Base-by-base conservation (phyloP, 2,329 filamentous ascomycete species). In the Alternaria viburni region DNA sequence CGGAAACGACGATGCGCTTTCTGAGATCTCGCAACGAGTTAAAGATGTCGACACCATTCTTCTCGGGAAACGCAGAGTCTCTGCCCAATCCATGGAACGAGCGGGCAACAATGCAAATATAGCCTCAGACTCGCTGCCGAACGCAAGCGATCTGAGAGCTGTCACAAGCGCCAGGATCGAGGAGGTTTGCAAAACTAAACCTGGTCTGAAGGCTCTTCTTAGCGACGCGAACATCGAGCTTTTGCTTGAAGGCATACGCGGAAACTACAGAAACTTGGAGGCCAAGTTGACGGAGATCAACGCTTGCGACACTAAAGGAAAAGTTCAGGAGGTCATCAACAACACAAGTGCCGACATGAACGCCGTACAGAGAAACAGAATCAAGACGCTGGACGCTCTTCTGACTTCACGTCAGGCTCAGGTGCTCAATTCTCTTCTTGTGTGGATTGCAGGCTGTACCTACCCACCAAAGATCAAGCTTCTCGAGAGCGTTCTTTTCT, bases 251-350 rank as follows among this genome's bases (percentile, higher is more conserved):
- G 56, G 61, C 25, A 61, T 69, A 3, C 59, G 41, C 46, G 64
- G 64, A 56, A 56, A 56, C n/a, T 67, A 66, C 17, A 46, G 54
- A 4, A 61, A 58, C 6, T 44, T 70, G 1, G 64, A 70, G 52
- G 62, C 60, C 1, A 70, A 70, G 46, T 46, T 69, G 3, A 59
- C 59, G 3, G 54, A 66, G 36, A 69, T 70, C 30, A 61, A 64
- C 11, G 46, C 64, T 4, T 70, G 68, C 52, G 59, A 70, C 30
- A 67, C 68, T 5, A 65, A 69, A 28, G 30, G 51, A n/a, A 52
- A 62, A 17, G 62, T 70, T 21, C 58, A 57, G 19, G 60, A 62
- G 0, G 54, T 69, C 25, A 69, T 70, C n/a, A 62, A 56, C 2
- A 69, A 60, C 9, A 62, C 59, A 0, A 46, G 41, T 3, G 52